Evolutionary conservation across 768 basidiomycete genomes (phyloP), one percentile per base, ranked within the genome.

Genomic region (Coprinopsis marcescibilis): DNA sequence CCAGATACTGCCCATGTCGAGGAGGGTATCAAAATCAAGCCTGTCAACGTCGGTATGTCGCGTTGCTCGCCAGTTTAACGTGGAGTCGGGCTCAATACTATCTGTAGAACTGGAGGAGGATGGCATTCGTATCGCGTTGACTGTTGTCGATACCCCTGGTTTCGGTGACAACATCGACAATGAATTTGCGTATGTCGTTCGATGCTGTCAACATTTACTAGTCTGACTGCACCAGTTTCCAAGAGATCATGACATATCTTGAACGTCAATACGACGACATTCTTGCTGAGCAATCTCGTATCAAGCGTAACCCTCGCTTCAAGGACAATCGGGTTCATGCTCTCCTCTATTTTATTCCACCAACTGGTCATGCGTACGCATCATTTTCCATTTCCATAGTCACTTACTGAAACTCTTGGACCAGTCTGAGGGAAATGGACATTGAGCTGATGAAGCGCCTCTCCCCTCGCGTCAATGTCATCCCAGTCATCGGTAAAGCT

Each of bases 241-340:
- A 85, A 58, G 89, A 92, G 63, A 93, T 95, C 51, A 76, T 87
- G 50, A 80, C 76, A 52, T 84, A 92, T 65, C 75, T 95, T 49
- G 90, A 95, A 67, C 79, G 89, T 33, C 89, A 93, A 74, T 93
- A 91, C 71, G 90, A 93, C 57, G 89, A 93, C 58, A 89, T 92
- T 55, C 75, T 95, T 43, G 87, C 89, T 17, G 75, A 76, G 52
- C 90, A 93, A 70, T 89, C 85, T 26, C 76, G 91, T 53, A 95
- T 93, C 68, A 92, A 86, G 75, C 88, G 91, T 70, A 91, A 92
- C 66, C 89, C 90, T 19, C 78, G 88, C 48, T 93, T 92, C 77
- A 80, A 80, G 54, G 91, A 95, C 66, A 91, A 88, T 70, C 74
- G 91, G 48, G 84, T 92, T 3, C 89, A 93, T 59, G 87, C 85